Percentiles rank a stretch among this genome's conserved stretches.
These are phyloP conservation scores for Cornus suecica DNA, from an alignment of 148 eudicot species.

Conservation along the genomic window DNA sequence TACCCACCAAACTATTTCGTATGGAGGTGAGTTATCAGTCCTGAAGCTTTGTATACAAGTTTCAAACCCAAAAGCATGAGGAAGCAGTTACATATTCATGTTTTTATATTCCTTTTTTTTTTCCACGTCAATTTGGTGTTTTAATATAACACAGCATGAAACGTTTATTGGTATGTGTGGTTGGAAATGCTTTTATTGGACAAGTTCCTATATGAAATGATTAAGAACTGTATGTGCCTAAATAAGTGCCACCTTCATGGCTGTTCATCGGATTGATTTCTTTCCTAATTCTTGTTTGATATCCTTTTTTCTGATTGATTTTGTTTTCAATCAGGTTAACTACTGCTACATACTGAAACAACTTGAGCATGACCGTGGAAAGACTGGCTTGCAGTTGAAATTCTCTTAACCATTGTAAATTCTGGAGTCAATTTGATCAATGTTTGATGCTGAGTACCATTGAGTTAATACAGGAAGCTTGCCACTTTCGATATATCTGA, in stretches of 20 bases:
- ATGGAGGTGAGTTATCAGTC: conserved; percentile 68
- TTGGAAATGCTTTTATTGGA: background rate
- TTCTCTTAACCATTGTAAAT: conserved; percentile 66
- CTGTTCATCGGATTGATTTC: background rate
- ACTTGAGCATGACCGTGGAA: conserved; percentile 70
- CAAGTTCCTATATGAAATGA: background rate
- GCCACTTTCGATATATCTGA: background rate
- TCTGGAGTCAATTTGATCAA: background rate
- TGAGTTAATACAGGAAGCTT: background rate
- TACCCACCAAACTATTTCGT: conserved; percentile 84
- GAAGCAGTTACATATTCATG: too few relatives aligned
- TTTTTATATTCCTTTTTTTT: too few relatives aligned
- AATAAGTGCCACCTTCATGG: background rate
- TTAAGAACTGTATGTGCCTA: background rate
- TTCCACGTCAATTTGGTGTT: background rate
- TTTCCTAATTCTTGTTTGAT: background rate
- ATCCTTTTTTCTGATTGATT: conserved; percentile 1
- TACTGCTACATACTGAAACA: conserved; percentile 77
- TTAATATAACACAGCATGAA: too few relatives aligned
- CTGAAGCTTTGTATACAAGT: background rate
- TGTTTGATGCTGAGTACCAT: background rate
- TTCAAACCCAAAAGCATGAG: too few relatives aligned
- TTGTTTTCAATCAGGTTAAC: conserved; percentile 62
- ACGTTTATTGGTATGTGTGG: too few relatives aligned
- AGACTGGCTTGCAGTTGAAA: conserved; percentile 79